A percentile compares a stretch with the other conserved stretches of the same genome.
Evolutionary conservation across 176 grass and related monocot species (phyloP).

Genomic region (Panicum miliaceum): DNA sequence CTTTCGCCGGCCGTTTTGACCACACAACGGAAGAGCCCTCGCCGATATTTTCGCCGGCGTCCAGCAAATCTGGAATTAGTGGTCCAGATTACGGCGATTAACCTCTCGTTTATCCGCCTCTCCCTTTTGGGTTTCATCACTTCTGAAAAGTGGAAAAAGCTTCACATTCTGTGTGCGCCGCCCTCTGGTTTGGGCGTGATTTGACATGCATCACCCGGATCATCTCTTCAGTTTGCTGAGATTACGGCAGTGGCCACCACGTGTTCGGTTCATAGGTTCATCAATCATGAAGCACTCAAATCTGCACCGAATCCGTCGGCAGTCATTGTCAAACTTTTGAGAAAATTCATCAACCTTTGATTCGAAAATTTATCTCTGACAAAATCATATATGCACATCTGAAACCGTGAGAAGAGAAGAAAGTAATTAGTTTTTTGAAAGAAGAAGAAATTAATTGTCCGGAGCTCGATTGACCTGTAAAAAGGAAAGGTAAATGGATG

Average conservation of each 20-base stretch:
- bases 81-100: conserved; percentile 36
- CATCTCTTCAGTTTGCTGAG: not conserved
- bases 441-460: not conserved
- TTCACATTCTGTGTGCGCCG: conserved; percentile 30
- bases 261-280: not conserved
- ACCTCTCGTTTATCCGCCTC: conserved; percentile 1
- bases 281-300: not conserved
- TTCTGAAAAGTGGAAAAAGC: not conserved
- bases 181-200: not conserved
- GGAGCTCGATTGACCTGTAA: not conserved
- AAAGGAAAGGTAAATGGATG: not conserved
- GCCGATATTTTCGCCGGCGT: conserved; percentile 41
- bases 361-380: not conserved
- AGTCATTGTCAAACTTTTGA: not conserved
- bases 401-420: not conserved
- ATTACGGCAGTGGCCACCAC: not conserved
- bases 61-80: conserved; percentile 37
- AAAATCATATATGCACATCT: not conserved
- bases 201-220: not conserved
- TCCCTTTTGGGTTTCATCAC: not conserved
- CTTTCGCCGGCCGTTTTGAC: conserved; percentile 38
- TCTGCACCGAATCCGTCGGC: not conserved
- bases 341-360: not conserved
- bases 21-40: not conserved
- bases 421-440: no score